Base-by-base conservation (phyloP, 2,329 filamentous ascomycete genomes). In the Lachnellula subtilissima region DNA sequence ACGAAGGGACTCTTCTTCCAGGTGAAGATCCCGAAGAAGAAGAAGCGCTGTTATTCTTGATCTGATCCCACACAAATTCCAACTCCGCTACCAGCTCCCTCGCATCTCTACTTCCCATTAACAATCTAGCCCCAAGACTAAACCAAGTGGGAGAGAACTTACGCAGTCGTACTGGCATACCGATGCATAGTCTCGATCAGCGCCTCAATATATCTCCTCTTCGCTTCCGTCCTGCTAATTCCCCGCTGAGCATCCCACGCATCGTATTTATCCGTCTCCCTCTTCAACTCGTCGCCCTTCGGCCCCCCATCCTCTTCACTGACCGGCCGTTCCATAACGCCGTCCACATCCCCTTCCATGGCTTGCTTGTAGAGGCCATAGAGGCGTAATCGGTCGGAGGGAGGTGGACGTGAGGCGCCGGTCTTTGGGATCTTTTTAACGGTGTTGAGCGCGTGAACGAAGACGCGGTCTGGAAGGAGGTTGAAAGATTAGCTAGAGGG, bases 11-110 rank as follows among this genome's bases (percentile, higher is more conserved):
- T 53, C 69, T 71, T 53, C 70, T 72, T 61, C 79, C 77, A n/a
- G 80, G 78, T 1, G 79, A 83, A 11, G 81, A 79, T 42, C 80
- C 71, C 40, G 85, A 75, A 39, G 86, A 85, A 39, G 86, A 85
- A 17, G 82, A 83, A 4, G 87, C 84, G 11, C 84, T 83, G 66
- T 93, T 97, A 64, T 87, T 88, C 72, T 94, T 96, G 65, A 99
- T 93, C 72, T 97, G 94, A 65, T 97, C 91, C 94, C 94, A 99
- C 40, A 99, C 93, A 67, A 97, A 99, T 74, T 99, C 94, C n/a
- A 99, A 83, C 72, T 99, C 94, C 9, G 86, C 81, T 39, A 97
- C 92, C 40, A 99, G 80, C 73, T 96, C 92, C 57, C 87, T 82
- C 7, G 91, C 91, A 70, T 96, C 91, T 49, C 83, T 86, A 61